Evolutionary conservation across 225 moss, liverwort and hornwort genomes (phyloP), one percentile per base, ranked within the genome.

Genomic region (Bryum argenteum): DNA sequence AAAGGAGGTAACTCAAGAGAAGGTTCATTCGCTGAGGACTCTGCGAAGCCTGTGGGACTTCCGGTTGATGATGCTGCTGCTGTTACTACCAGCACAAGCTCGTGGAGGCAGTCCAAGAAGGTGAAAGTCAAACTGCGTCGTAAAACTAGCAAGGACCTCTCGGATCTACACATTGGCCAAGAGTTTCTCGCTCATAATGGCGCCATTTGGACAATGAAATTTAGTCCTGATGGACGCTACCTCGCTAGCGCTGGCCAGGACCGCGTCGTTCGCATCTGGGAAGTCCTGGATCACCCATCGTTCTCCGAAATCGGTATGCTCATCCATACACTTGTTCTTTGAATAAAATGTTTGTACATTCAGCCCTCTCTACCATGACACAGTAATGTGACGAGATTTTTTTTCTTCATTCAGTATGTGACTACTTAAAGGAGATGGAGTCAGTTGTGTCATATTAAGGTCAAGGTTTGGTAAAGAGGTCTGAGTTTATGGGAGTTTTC

Each of bases 231-330:
- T 72, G 97, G 97, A 57, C 89, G 89, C 23, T 98, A 92, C 61
- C 94, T 98, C 53, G 94, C 97, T 18, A 92, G 86, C 81, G 97
- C 92, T 38, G 97, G 97, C 61, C 91, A 94, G 79, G 97, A 98
- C 82, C 86, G 88, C 18, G 85, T 94, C 51, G 82, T 98, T 62
- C 89, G 85, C 69, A 86, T 98, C 14, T 82, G 97, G 89, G 94
- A 94, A 75, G 89, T 94, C 42, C 75, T 92, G 15, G 92, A 91
- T 50, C 92, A 91, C 84, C 97, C 97, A 58, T 84, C 79, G 1
- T 68, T 75, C 57, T 77, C 77, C 40, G 84, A 82, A 39, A 20
- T 71, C 65, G 87, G 87, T 84, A 80, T 41, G 65, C 48, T 48
- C 47, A 56, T 71, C 75, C 18, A 37, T 21, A 53, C 40, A 56